Evolutionary conservation across 1,284 basidiomycete genomes (phyloP), one percentile per base, ranked within the genome.

Genomic region (Heliocybe sulcata): DNA sequence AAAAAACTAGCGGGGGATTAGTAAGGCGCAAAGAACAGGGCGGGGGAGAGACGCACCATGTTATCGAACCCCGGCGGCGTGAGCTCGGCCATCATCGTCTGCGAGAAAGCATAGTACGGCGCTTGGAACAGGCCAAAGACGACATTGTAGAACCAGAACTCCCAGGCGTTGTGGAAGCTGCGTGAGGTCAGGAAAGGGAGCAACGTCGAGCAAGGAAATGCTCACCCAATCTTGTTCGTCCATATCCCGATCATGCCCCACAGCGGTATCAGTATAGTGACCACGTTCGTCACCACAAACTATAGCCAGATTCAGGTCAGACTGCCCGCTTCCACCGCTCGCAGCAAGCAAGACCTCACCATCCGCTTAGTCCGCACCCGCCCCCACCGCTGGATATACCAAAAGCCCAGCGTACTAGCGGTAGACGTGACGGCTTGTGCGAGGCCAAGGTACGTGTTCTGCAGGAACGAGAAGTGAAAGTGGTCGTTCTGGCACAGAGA

Each of bases 171-270:
- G 66, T 92, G 90, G 68, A 90, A 91, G 0, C 85, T 86, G 42
- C 6, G 23, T 4, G 19, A 16, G 42, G 29, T 31, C 6, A 31
- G 29, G 6, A 12, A 12, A 12, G 4, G 29, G 29, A 31, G 29
- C 6, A 12, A 12, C 6, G 29, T 31, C 6, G 52, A 23, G 25
- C 2, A 6, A 14, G 12, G 12, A 45, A 52, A 16, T 54, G 50
- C 74, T 19, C 56, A 85, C 79, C 92, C 92, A 53, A 94, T 70
- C 54, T 76, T 83, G 8, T 72, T 62, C 0, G 90, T 92, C 81
- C 89, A 92, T 56, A 93, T 85, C 1, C 91, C 91, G 51, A 93
- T 77, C 82, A 91, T 87, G 19, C 91, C 92, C 91, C 92, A 94
- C 1, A 90, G 72, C 0, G 90, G 88, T 51, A 93, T 89, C 27